Evolutionary conservation across 2,329 filamentous ascomycete genomes (phyloP), one percentile per base, ranked within the genome.

Genomic region (Talaromyces sp.): DNA sequence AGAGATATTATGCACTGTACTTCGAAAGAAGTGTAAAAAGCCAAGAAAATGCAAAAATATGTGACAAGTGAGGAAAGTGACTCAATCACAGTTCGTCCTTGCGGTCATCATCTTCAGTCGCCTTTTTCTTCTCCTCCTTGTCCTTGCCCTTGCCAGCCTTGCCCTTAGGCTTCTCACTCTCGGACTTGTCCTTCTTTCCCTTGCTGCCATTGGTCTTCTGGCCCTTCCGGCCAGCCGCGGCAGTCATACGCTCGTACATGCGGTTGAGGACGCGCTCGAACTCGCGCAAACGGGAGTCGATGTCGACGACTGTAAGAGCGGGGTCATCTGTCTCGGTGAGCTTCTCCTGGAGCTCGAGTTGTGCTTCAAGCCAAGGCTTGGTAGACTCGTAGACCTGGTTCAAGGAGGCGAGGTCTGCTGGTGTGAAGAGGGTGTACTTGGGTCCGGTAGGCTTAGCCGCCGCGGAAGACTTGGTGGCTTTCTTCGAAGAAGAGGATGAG

Each of bases 361-460:
- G 87, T 59, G 88, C 82, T 29, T 86, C 82, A 17, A 99, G 80
- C 93, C 93, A 99, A 17, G 81, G 78, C 14, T 81, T 76, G 16
- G 86, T 84, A 13, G 83, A 80, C 24, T 84, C 81, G 65, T 86
- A 83, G 16, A 85, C 75, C 10, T 82, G 79, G 47, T 86, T 82
- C 20, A 94, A 77, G 43, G 80, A 77, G 37, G 81, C 78, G 29
- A 96, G 77, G 65, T 97, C 92, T 27, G 87, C 83, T 8, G 84
- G 75, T 0, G 82, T 87, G 75, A 95, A 95, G 33, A 88, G 76
- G 16, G 87, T 83, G 37, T 87, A 83, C 20, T 82, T 75, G 16
- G 84, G 81, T 0, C 83, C 69, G 32, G 75, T 70, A 24, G 71
- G 68, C 37, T 67, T 68, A 29, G 72, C 63, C 1, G 69, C 60